Conservation (phyloP, 306 rosid species). For the Lathyrus aphaca region DNA sequence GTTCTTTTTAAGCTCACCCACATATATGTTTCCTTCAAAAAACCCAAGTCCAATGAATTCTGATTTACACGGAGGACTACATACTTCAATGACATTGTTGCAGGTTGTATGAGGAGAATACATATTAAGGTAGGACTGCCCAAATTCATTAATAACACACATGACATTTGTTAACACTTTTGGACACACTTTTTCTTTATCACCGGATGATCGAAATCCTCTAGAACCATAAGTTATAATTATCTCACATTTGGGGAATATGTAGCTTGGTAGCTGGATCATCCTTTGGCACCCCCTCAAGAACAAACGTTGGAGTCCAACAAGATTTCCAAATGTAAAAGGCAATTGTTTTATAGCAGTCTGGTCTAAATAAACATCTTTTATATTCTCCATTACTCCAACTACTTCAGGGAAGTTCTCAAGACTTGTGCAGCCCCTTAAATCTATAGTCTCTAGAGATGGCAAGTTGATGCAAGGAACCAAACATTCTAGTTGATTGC, state of each 20-base stretch:
- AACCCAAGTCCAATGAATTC: not conserved
- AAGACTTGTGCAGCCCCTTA: conserved; percentile 1
- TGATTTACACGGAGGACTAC: not conserved
- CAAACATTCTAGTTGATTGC: conserved; percentile 8
- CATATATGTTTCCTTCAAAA: not conserved
- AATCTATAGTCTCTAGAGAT: conserved; percentile 30
- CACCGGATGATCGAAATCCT: not conserved
- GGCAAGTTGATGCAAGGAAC: conserved; percentile 15
- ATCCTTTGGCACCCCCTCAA: conserved; percentile 6
- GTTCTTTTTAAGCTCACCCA: not conserved
- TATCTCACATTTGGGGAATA: conserved; percentile 19
- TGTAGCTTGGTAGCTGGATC: conserved; percentile 11
- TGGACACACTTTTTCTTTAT: not conserved
- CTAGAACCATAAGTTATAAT: not conserved
- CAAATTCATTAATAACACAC: not conserved
- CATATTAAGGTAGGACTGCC: not conserved
- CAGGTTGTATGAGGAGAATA: not conserved
- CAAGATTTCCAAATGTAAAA: conserved; percentile 17
- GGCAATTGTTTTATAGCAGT: conserved; percentile 20
- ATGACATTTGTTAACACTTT: not conserved
- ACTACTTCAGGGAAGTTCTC: conserved; percentile 10
- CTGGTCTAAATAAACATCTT: conserved; percentile 13
- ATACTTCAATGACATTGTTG: conserved; percentile 1
- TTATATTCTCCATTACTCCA: conserved; percentile 31
- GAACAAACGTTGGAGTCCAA: conserved; percentile 15